Evolutionary conservation across 768 basidiomycete genomes (phyloP).

Genomic region (Daedaleopsis sinensis): DNA sequence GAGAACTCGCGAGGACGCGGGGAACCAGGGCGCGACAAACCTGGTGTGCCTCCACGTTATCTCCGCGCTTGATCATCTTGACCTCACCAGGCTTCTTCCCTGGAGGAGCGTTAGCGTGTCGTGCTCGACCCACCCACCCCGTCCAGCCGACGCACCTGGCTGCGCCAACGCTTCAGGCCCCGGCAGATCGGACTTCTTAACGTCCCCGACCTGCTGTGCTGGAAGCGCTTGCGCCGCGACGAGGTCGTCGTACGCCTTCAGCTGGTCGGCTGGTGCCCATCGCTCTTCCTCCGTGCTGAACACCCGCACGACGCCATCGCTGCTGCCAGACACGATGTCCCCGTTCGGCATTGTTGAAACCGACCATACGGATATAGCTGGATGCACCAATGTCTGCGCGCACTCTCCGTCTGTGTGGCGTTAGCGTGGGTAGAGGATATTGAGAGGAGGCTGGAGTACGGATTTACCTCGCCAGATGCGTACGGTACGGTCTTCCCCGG

Average conservation of each 20-base stretch:
- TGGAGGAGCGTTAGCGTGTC: constrained; percentile 27
- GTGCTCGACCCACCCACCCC: neutral
- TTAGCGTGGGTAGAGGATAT: neutral
- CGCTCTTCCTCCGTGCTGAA: constrained; percentile 78
- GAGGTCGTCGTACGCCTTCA: constrained; percentile 71
- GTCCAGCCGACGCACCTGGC: constrained; percentile 57
- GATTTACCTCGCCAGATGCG: constrained; percentile 85
- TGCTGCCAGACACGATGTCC: constrained; percentile 90
- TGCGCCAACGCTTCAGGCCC: constrained; percentile 76
- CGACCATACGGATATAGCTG: constrained; percentile 97
- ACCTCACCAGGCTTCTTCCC: constrained; percentile 95
- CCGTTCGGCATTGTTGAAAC: constrained; percentile 87
- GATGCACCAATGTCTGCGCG: constrained; percentile 86
- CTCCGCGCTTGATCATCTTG: constrained; percentile 84
- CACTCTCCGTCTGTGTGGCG: constrained; percentile 79
- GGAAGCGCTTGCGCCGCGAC: constrained; percentile 82
- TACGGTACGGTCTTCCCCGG: constrained; percentile 92
- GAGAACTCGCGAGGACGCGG: neutral
- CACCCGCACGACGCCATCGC: constrained; percentile 85
- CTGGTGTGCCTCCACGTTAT: constrained; percentile 88
- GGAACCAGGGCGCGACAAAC: constrained; percentile 38
- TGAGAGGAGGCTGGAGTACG: neutral
- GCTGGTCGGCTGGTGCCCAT: constrained; percentile 66
- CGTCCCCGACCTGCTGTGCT: constrained; percentile 86
- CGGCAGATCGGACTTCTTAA: constrained; percentile 89